phyloP scores from a whole-genome alignment of 176 grass and related monocot genomes.

The Poa pratensis region DNA sequence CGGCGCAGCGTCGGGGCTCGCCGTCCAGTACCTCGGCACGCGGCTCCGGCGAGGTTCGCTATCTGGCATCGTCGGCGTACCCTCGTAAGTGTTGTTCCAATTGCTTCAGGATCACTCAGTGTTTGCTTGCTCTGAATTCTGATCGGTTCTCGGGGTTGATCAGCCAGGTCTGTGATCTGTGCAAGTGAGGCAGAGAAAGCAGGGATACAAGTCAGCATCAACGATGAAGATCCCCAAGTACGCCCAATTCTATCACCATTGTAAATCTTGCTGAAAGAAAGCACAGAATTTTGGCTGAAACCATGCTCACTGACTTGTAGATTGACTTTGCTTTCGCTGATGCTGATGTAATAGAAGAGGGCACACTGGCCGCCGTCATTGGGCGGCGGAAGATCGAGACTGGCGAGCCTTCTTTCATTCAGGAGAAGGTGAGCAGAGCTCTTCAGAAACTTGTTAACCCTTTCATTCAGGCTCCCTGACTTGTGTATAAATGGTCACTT shows the following conservation, averaged over 20 bases:
- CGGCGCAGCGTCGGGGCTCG: slow-evolving; percentile 71
- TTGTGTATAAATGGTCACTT: background rate
- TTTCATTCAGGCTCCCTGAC: background rate
- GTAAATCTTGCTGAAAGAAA: background rate
- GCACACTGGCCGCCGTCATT: slow-evolving; percentile 66
- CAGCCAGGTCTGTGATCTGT: slow-evolving; percentile 77
- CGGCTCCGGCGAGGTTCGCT: slow-evolving; percentile 67
- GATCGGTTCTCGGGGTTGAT: slow-evolving; percentile 42
- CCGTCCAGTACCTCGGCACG: slow-evolving; percentile 70
- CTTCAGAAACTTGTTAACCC: background rate
- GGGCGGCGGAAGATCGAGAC: slow-evolving; percentile 68
- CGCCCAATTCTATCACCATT: background rate
- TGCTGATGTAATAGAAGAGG: slow-evolving; percentile 78
- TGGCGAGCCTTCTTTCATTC: slow-evolving; percentile 66
- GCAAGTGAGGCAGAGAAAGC: slow-evolving; percentile 79
- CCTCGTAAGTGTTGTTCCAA: slow-evolving; percentile 59
- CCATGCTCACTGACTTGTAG: slow-evolving; percentile 51
- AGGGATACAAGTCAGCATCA: slow-evolving; percentile 56
- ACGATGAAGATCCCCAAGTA: slow-evolving; percentile 61
- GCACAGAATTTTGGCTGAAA: slow-evolving; percentile 36
- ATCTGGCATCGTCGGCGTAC: slow-evolving; percentile 57
- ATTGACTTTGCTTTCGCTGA: slow-evolving; percentile 96
- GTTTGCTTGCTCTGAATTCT: background rate
- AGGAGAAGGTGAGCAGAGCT: slow-evolving; percentile 66
- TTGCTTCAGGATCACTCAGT: background rate